Evolutionary conservation across 1,284 basidiomycete species (phyloP).

Genomic region (Boletus albobrunnescens): DNA sequence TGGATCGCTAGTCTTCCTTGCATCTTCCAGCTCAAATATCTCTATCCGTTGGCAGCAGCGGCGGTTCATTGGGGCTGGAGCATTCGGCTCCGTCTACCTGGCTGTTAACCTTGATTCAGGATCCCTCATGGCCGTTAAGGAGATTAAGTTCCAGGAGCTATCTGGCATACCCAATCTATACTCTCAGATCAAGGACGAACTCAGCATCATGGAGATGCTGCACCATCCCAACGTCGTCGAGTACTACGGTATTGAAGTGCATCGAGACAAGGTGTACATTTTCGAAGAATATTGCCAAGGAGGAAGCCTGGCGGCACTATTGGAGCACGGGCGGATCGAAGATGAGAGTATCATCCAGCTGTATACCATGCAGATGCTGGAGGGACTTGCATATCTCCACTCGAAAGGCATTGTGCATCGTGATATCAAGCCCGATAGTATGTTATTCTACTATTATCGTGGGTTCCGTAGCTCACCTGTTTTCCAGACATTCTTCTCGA

Average conservation of each 20-base stretch:
- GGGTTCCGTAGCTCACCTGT: constrained; percentile 14
- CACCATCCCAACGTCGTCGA: constrained; percentile 98
- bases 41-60: constrained; percentile 99
- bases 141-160: constrained; percentile 96
- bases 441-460: constrained; percentile 36
- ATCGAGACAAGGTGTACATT: constrained; percentile 98
- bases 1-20: constrained; percentile 85
- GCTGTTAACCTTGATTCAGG: constrained; percentile 97
- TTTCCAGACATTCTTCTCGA: constrained; percentile 88
- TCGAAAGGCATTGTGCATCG: constrained; percentile 91
- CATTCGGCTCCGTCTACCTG: constrained; percentile 96
- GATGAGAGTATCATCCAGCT: constrained; percentile 95
- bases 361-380: constrained; percentile 96
- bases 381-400: constrained; percentile 92
- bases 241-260: constrained; percentile 99
- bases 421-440: constrained; percentile 98
- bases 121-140: constrained; percentile 98
- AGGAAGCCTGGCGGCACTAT: constrained; percentile 84
- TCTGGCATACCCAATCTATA: constrained; percentile 79
- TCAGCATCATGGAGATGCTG: constrained; percentile 98
- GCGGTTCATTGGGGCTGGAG: constrained; percentile 94
- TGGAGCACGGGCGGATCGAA: constrained; percentile 94
- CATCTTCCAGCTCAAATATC: constrained; percentile 90
- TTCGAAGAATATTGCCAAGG: constrained; percentile 99
- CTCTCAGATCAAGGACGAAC: constrained; percentile 94